Conservation (phyloP, 2,329 filamentous ascomycete genomes). For the Penicillium sp. region DNA sequence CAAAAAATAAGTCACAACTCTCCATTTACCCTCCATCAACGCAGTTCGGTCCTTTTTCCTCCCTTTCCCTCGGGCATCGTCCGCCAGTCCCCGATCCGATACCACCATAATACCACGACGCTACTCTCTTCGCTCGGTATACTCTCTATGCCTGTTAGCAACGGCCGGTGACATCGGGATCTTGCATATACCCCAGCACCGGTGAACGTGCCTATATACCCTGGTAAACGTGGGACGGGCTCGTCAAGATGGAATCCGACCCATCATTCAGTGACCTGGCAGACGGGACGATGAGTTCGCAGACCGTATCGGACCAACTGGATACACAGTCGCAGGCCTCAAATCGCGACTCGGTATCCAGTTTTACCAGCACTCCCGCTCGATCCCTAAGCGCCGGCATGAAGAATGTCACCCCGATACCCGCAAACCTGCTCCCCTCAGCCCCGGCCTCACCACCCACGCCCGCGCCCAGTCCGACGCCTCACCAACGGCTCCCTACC, state of each 20-base stretch:
- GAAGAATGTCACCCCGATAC: slow-evolving; percentile 49
- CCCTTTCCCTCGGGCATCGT: slow-evolving; percentile 13
- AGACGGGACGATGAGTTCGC: slow-evolving; percentile 16
- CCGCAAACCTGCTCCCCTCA: slow-evolving; percentile 58
- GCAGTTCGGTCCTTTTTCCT: neutral
- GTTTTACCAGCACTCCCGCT: slow-evolving; percentile 16
- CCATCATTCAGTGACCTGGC: slow-evolving; percentile 18
- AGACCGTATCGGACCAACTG: slow-evolving; percentile 17
- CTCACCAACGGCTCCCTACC: slow-evolving; percentile 54
- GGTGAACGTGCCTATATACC: neutral
- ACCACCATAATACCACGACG: neutral
- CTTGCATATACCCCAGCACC: neutral
- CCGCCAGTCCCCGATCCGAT: neutral
- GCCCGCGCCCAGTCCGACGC: slow-evolving; percentile 62
- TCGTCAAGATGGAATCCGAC: slow-evolving; percentile 19
- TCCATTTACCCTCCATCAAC: neutral
- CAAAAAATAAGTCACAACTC: neutral
- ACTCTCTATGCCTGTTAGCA: neutral
- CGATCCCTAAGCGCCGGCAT: slow-evolving; percentile 21
- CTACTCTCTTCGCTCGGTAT: neutral
- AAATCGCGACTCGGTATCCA: slow-evolving; percentile 15
- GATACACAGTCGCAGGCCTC: slow-evolving; percentile 34
- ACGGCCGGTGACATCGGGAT: neutral
- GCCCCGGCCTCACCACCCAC: slow-evolving; percentile 62
- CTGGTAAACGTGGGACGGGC: neutral